Evolutionary conservation across 768 basidiomycete species (phyloP).

Genomic region (Serendipita sp.): DNA sequence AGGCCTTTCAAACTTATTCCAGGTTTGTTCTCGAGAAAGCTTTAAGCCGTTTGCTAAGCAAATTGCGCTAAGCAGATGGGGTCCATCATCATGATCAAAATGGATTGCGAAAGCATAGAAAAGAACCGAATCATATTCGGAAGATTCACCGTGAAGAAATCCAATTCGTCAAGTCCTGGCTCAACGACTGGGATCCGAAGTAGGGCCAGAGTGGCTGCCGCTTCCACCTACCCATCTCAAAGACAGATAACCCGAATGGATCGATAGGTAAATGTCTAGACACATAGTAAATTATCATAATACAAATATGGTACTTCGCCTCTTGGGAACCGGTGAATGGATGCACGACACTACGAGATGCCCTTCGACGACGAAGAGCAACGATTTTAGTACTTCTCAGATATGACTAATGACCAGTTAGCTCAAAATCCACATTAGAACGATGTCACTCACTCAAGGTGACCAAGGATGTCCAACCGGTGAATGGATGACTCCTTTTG

Average conservation of each 20-base stretch:
- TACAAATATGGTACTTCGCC: no score
- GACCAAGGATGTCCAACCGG: conserved; percentile 88
- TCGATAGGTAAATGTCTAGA: no score
- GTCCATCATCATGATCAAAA: conserved; percentile 64
- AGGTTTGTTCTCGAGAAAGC: conserved; percentile 25
- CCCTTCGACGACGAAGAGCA: no score
- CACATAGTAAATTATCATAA: no score
- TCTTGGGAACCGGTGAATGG: no score
- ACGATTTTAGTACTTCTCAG: conserved; percentile 52
- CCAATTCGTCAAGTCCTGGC: conserved; percentile 63
- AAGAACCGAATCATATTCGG: conserved; percentile 65
- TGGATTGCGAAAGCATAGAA: conserved; percentile 40
- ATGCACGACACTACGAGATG: no score
- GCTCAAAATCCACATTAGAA: not conserved
- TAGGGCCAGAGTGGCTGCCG: not conserved
- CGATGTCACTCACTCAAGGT: conserved; percentile 54
- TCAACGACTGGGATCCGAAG: conserved; percentile 25
- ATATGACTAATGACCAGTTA: conserved; percentile 32
- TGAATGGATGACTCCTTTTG: conserved; percentile 85
- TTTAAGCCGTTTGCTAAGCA: not conserved
- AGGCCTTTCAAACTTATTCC: conserved; percentile 80
- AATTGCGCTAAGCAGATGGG: conserved; percentile 28
- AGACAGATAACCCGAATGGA: no score
- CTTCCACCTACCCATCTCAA: no score
- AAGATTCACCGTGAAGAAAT: conserved; percentile 72